Conservation (phyloP, 768 basidiomycete genomes). For the Inosperma sp. region DNA sequence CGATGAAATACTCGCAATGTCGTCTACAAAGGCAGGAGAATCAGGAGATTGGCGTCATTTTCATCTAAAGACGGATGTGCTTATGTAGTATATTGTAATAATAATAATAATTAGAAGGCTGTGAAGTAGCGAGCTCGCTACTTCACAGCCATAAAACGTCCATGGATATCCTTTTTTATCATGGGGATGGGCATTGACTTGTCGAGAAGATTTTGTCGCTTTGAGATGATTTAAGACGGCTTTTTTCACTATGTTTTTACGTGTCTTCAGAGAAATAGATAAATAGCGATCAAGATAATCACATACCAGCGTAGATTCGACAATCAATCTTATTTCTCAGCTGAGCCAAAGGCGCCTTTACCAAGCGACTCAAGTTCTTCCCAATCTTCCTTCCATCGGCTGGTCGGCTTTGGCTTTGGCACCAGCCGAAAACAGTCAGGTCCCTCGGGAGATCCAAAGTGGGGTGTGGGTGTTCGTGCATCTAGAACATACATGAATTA, state of each 20-base stretch:
- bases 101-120: no score
- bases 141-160: no score
- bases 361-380: slow-evolving; percentile 90
- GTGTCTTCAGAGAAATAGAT: no score
- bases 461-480: slow-evolving; percentile 49
- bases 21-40: no score
- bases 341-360: slow-evolving; percentile 88
- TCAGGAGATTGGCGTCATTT: no score
- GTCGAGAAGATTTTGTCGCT: slow-evolving; percentile 89
- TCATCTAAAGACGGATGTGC: no score
- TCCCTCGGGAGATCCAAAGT: slow-evolving; percentile 55
- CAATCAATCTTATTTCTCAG: slow-evolving; percentile 81
- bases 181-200: slow-evolving; percentile 84
- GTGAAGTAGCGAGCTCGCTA: no score
- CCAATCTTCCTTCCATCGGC: slow-evolving; percentile 92
- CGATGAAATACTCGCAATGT: no score
- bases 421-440: slow-evolving; percentile 53
- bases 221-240: slow-evolving; percentile 73
- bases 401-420: slow-evolving; percentile 46
- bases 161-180: no score
- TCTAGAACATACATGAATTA: slow-evolving; percentile 25
- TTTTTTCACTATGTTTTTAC: slow-evolving; percentile 96
- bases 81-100: no score
- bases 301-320: slow-evolving; percentile 74
- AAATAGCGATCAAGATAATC: no score